phyloP scores from a whole-genome alignment of 768 basidiomycete species.

The Rhodosporidiobolus sp. region DNA sequence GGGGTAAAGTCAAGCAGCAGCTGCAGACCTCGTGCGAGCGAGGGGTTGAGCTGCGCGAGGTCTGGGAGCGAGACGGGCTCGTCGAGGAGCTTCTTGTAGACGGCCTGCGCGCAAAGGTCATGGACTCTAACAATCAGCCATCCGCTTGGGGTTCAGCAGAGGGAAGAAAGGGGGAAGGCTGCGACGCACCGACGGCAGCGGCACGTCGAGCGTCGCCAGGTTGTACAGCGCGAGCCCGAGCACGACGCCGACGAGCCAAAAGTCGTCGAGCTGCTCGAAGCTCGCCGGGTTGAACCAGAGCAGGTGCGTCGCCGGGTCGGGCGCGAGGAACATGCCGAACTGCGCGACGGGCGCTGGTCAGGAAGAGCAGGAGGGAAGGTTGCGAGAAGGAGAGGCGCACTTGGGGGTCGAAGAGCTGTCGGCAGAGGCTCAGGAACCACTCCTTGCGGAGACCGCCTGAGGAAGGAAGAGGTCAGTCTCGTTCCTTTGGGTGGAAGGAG shows the following conservation, averaged over 20 bases:
- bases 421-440: conserved; percentile 81
- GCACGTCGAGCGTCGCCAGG: conserved; percentile 71
- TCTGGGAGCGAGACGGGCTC: conserved; percentile 63
- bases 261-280: conserved; percentile 73
- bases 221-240: conserved; percentile 76
- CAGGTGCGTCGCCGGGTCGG: conserved; percentile 72
- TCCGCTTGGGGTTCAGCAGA: no score
- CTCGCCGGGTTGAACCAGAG: conserved; percentile 68
- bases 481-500: not conserved
- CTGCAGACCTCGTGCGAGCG: conserved; percentile 64
- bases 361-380: not conserved
- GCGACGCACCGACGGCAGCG: conserved; percentile 59
- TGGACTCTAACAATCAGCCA: not conserved
- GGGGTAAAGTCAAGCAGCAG: conserved; percentile 67
- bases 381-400: not conserved
- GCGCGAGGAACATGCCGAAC: conserved; percentile 57
- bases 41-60: conserved; percentile 67
- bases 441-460: conserved; percentile 64
- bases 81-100: conserved; percentile 72
- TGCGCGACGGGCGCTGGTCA: not conserved
- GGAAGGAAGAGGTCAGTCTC: conserved; percentile 58
- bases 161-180: no score
- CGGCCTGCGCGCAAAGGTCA: conserved; percentile 53
- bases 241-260: conserved; percentile 74
- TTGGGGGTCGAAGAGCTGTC: conserved; percentile 66